Conservation (phyloP, 345 rosid genomes). For the Dimocarpus longan region DNA sequence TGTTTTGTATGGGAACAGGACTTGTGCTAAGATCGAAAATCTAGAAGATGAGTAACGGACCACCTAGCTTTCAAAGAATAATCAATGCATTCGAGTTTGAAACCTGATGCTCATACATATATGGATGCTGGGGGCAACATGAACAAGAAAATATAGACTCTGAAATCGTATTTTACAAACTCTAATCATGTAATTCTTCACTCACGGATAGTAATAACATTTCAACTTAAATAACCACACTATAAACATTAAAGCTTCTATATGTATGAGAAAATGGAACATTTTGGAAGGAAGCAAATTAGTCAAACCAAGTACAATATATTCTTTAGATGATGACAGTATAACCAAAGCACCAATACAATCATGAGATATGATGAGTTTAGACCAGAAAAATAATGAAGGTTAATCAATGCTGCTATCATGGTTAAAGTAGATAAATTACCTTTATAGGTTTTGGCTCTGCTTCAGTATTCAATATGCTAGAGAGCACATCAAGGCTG, state of each 20-base stretch:
- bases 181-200: background rate
- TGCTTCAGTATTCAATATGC: conserved; percentile 61
- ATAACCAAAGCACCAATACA: background rate
- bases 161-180: background rate
- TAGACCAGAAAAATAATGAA: background rate
- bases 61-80: background rate
- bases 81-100: background rate
- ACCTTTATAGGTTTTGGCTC: conserved; percentile 59
- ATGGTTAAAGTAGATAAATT: conserved; percentile 17
- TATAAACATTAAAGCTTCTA: background rate
- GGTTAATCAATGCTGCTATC: background rate
- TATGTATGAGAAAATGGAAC: background rate
- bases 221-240: background rate
- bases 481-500: conserved; percentile 79
- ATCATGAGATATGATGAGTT: background rate
- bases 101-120: background rate
- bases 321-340: background rate
- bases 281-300: background rate
- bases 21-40: background rate
- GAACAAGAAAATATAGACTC: background rate
- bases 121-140: background rate
- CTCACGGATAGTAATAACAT: background rate
- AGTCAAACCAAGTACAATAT: background rate
- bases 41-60: background rate
- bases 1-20: background rate